These are phyloP conservation scores for Saturnispora quitensis DNA, from an alignment of 805 yeast genomes.

Conservation along the genomic window DNA sequence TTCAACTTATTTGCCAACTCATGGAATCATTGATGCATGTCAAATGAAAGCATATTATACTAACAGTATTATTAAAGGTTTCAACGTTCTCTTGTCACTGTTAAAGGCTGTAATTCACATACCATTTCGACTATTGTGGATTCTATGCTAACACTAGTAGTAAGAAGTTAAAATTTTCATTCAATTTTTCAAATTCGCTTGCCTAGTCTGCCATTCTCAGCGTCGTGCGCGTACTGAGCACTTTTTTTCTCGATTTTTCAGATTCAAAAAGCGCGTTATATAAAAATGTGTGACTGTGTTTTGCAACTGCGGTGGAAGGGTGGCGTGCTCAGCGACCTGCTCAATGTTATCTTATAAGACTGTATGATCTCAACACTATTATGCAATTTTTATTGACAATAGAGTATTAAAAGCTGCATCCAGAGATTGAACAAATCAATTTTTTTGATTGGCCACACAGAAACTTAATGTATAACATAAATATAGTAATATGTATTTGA, in stretches of 20 bases:
- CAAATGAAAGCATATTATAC: not conserved
- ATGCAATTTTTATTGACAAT: not conserved
- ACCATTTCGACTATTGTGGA: conserved; percentile 1
- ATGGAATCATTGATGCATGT: not conserved
- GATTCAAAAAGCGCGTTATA: not conserved
- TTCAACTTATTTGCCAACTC: not conserved
- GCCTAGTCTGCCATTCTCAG: not conserved
- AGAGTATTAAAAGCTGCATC: not conserved
- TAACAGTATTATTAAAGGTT: not conserved
- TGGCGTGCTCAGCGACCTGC: not conserved
- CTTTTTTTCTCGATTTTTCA: not conserved
- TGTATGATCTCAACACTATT: not conserved
- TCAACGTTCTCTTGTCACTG: not conserved
- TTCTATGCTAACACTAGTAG: not conserved
- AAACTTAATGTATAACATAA: too few relatives aligned
- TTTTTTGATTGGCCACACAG: too few relatives aligned
- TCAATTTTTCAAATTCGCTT: not conserved
- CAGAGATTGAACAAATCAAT: too few relatives aligned
- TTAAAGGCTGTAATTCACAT: not conserved
- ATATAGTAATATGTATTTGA: too few relatives aligned
- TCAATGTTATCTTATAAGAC: not conserved
- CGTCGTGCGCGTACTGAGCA: conserved; percentile 1
- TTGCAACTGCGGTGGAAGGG: conserved; percentile 1
- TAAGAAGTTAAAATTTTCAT: conserved; percentile 2
- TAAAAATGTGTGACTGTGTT: not conserved